Evolutionary conservation across 1,284 basidiomycete genomes (phyloP), one percentile per base, ranked within the genome.

Genomic region (Pyrrhoderma noxium): DNA sequence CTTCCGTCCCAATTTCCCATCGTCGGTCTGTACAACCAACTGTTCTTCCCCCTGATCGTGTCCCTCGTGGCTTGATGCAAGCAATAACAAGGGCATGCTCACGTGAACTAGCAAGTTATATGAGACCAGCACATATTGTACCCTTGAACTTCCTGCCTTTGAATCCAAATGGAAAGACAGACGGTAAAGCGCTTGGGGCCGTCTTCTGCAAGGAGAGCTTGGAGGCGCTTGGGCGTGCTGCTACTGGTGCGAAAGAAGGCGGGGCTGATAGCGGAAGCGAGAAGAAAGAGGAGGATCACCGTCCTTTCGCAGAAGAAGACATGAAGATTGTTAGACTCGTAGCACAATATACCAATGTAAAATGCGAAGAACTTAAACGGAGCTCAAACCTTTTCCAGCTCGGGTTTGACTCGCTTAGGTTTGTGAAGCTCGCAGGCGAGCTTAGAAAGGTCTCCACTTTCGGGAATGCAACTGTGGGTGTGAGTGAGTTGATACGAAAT

Each of bases 71-170:
- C 0, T 57, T 75, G 14, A 56, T 73, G 45, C 61, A 59, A 21
- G 52, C 57, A 23, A 67, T 77, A 46, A 66, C 63, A 44, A 54
- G 48, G 13, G 65, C 66, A 18, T 73, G 70, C 57, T 67, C 73
- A 39, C 53, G 57, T 19, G 71, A 73, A 57, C 64, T 77, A 1
- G 70, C 76, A 7, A 71, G 67, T 49, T 77, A 77, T 54, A 77
- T 77, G 75, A 68, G 75, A 8, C 75, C 75, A 11, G 70, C 71
- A 50, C 73, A 75, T 57, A 67, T 77, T 51, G 65, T 77, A 36
- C 71, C 73, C 3, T 62, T 77, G 16, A 64, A 60, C 52, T 77
- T 70, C 64, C 67, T 77, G 51, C 74, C 75, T 3, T 56, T 77
- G 51, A 76, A 65, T 58, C 59, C 65, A 13, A 77, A 77, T 54